phyloP scores from a whole-genome alignment of 202 grass and related monocot genomes.

The Musa balbisiana region DNA sequence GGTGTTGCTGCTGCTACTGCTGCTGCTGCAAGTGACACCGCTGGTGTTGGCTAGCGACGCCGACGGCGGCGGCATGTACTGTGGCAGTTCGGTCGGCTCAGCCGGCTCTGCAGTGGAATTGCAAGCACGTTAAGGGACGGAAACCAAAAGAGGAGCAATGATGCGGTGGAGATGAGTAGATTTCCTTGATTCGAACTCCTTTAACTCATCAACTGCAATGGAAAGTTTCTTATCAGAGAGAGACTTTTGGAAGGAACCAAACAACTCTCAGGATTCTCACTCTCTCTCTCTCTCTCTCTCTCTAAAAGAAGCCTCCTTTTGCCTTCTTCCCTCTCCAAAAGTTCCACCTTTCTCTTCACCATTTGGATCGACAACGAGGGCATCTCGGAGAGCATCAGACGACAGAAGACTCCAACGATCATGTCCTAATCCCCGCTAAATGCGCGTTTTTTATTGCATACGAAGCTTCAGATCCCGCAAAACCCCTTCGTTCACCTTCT shows the following conservation, averaged over 20 bases:
- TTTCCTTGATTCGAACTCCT: background rate
- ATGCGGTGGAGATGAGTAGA: background rate
- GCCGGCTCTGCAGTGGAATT: constrained; percentile 37
- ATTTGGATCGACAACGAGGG: background rate
- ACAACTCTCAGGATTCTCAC: background rate
- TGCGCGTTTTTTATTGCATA: background rate
- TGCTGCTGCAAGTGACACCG: constrained; percentile 13
- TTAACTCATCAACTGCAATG: background rate
- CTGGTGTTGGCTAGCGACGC: background rate
- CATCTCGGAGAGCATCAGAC: background rate
- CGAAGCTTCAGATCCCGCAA: constrained; percentile 43
- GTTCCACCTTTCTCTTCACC: background rate
- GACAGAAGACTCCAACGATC: constrained; percentile 5
- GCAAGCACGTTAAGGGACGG: background rate
- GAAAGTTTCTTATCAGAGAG: background rate
- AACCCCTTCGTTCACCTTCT: constrained; percentile 11
- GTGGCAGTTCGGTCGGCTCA: constrained; percentile 18
- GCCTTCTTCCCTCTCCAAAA: background rate
- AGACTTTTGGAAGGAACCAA: background rate
- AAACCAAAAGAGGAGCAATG: constrained; percentile 8
- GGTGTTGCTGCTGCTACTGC: constrained; percentile 32
- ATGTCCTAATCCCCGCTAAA: constrained; percentile 14
- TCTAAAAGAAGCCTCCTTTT: background rate
- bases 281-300: no score
- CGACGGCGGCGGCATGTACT: constrained; percentile 31